Conservation (phyloP, 177 flowering plant genomes). For the Vitis hybrid region DNA sequence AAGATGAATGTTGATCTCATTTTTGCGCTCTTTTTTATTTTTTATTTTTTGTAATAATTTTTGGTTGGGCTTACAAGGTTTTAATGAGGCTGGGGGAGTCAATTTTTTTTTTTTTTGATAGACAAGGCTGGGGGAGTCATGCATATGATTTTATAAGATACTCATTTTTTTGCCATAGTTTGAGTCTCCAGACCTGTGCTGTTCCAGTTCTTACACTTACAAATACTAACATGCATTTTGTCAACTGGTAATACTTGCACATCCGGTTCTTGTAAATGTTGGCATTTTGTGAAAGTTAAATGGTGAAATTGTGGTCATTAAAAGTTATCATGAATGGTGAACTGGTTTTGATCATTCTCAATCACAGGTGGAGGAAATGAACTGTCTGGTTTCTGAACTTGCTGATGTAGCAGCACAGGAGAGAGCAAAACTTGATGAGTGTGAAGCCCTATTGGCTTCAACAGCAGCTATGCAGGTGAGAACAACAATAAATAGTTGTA, state of each 20-base stretch:
- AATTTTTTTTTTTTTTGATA: no score
- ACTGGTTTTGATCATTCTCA: background rate
- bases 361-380: slow-evolving; percentile 59
- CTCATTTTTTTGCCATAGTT: no score
- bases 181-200: no score
- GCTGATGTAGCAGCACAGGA: slow-evolving; percentile 64
- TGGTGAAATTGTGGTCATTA: background rate
- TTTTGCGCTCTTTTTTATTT: no score
- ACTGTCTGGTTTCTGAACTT: slow-evolving; percentile 63
- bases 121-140: no score
- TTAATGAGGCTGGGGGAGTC: no score
- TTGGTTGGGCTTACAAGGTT: no score
- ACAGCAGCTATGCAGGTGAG: slow-evolving; percentile 76
- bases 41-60: no score
- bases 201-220: no score
- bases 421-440: slow-evolving; percentile 63
- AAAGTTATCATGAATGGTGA: slow-evolving; percentile 2
- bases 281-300: background rate
- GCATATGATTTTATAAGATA: no score
- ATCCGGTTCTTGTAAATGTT: background rate
- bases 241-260: background rate
- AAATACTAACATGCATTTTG: no score
- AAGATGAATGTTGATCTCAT: no score
- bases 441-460: slow-evolving; percentile 62
- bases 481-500: background rate